These are phyloP conservation scores for Capsicum chinense DNA, from an alignment of 257 asterid genomes.

Conservation along the genomic window DNA sequence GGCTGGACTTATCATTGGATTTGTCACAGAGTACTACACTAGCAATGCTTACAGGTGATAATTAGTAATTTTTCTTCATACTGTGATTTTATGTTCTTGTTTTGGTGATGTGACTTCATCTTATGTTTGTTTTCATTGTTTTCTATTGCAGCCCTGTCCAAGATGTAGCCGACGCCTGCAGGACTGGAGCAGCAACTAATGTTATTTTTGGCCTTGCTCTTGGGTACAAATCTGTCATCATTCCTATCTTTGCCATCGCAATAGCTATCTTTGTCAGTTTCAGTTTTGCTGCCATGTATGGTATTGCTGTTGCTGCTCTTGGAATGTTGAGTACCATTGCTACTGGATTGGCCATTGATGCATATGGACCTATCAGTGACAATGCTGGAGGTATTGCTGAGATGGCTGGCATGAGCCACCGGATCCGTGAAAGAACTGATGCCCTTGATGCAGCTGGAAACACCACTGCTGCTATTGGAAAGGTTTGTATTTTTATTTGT, in stretches of 20 bases:
- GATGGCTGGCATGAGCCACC: conserved; percentile 96
- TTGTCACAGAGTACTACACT: conserved; percentile 25
- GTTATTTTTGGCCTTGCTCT: conserved; percentile 25
- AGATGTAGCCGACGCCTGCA: conserved; percentile 20
- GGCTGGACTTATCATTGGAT: conserved; percentile 37
- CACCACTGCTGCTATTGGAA: conserved; percentile 92
- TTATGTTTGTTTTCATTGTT: neutral
- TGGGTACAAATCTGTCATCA: conserved; percentile 21
- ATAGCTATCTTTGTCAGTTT: conserved; percentile 76
- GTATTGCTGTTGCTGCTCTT: conserved; percentile 42
- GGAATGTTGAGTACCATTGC: conserved; percentile 29
- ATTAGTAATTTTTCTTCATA: neutral
- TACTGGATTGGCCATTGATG: conserved; percentile 54
- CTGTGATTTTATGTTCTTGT: neutral
- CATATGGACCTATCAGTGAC: conserved; percentile 94
- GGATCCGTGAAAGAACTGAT: conserved; percentile 86
- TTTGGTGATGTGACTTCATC: neutral
- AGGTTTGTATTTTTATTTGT: conserved; percentile 43
- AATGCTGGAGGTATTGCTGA: conserved; percentile 45
- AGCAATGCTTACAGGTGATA: conserved; percentile 60
- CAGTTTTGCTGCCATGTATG: conserved; percentile 87
- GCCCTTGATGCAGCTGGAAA: conserved; percentile 96
- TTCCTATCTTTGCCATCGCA: conserved; percentile 41
- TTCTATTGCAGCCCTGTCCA: conserved; percentile 59
- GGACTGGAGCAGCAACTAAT: conserved; percentile 26